Percentiles rank a stretch among this genome's conserved stretches.
phyloP scores from a whole-genome alignment of 176 grass and related monocot genomes.

The Cenchrus fungigraminus region DNA sequence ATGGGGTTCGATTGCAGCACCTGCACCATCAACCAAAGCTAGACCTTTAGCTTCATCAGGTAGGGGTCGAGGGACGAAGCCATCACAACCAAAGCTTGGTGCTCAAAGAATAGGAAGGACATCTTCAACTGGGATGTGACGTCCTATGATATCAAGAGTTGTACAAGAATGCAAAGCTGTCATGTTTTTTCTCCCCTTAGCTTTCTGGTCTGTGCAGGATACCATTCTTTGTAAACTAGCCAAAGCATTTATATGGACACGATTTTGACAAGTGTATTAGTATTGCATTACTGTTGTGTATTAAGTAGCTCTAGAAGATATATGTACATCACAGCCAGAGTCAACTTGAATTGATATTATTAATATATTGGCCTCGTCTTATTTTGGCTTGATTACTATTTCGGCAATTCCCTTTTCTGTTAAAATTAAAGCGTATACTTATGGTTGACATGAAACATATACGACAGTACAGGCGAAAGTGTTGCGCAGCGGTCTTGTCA shows the following conservation, averaged over 20 bases:
- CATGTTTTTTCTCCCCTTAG: not conserved
- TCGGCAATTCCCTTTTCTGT: not conserved
- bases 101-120: conserved; percentile 87
- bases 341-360: not conserved
- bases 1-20: conserved; percentile 93
- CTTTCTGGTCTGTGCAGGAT: conserved; percentile 44
- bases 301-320: conserved; percentile 33
- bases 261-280: conserved; percentile 42
- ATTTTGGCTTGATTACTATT: not conserved
- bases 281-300: conserved; percentile 36
- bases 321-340: conserved; percentile 41
- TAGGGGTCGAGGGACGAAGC: conserved; percentile 78
- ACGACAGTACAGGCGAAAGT: not conserved
- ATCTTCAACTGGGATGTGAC: conserved; percentile 64
- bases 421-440: not conserved
- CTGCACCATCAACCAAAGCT: conserved; percentile 84
- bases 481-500: not conserved
- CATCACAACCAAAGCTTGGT: conserved; percentile 79
- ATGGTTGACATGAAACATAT: not conserved
- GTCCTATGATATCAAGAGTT: conserved; percentile 37
- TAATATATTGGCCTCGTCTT: conserved; percentile 33
- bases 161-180: conserved; percentile 52
- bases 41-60: conserved; percentile 72
- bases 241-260: conserved; percentile 56
- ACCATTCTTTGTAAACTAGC: conserved; percentile 64